phyloP scores from a whole-genome alignment of 2,329 filamentous ascomycete genomes.

The Trichoderma sp. region DNA sequence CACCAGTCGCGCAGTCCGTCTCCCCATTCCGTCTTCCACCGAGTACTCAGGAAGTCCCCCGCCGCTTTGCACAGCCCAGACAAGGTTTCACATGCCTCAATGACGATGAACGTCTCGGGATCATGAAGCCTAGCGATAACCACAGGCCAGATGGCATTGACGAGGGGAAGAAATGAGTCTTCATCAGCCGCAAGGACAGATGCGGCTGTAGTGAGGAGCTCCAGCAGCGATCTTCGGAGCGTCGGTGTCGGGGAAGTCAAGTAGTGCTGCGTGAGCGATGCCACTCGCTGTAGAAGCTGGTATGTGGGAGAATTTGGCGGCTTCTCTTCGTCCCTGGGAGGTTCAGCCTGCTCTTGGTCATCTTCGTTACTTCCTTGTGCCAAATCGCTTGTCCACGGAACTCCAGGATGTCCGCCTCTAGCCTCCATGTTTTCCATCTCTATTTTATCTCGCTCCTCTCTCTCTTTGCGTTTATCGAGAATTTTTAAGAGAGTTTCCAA shows the following conservation, averaged over 20 bases:
- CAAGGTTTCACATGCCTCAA: conserved; percentile 72
- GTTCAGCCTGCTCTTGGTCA: conserved; percentile 43
- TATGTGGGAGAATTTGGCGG: conserved; percentile 78
- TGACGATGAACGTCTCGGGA: conserved; percentile 67
- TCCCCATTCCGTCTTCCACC: conserved; percentile 75
- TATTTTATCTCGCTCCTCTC: conserved; percentile 42
- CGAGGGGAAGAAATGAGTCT: conserved; percentile 81
- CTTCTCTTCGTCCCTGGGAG: conserved; percentile 51
- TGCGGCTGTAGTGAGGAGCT: conserved; percentile 73
- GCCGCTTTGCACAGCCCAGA: conserved; percentile 69
- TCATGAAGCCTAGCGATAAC: conserved; percentile 71
- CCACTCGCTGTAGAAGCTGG: conserved; percentile 78
- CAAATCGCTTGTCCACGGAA: conserved; percentile 45
- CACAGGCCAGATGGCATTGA: conserved; percentile 91
- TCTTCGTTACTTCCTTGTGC: conserved; percentile 41
- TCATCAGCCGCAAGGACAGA: conserved; percentile 75
- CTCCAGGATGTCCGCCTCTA: conserved; percentile 40
- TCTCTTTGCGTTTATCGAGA: conserved; percentile 60
- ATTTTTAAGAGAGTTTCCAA: conserved; percentile 57
- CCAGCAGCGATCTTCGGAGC: conserved; percentile 77
- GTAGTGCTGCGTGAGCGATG: conserved; percentile 84
- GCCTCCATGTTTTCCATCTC: conserved; percentile 42
- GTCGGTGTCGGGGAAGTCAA: conserved; percentile 81
- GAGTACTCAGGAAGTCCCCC: conserved; percentile 77
- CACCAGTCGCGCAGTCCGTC: conserved; percentile 58